Conservation (phyloP, 1,139 yeast species). For the Hyphopichia wangnamkhiaoensis region DNA sequence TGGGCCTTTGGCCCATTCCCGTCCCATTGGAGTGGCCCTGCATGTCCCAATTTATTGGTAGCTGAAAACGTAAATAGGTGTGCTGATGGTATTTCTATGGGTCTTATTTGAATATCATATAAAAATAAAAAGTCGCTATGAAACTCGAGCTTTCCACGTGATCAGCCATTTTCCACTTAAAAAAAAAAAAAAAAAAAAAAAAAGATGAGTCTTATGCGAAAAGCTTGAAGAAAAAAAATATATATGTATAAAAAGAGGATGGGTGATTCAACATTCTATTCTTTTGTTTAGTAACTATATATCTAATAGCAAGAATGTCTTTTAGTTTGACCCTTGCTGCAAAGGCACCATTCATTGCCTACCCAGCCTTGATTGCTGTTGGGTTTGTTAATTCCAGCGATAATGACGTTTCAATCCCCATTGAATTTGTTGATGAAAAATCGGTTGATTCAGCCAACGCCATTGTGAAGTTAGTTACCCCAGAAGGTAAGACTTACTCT, state of each 20-base stretch:
- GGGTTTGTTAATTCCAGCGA: constrained; percentile 62
- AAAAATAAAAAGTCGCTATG: too few relatives aligned
- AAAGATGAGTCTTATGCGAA: background rate
- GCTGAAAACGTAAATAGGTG: too few relatives aligned
- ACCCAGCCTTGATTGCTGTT: constrained; percentile 78
- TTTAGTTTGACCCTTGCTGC: constrained; percentile 66
- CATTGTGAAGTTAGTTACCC: constrained; percentile 45
- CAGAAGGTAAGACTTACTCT: constrained; percentile 45
- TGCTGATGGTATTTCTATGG: too few relatives aligned
- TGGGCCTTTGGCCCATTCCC: constrained; percentile 41
- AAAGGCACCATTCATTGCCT: constrained; percentile 81
- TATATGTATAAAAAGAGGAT: too few relatives aligned
- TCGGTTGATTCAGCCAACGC: constrained; percentile 40
- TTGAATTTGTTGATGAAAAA: constrained; percentile 70
- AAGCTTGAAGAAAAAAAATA: background rate
- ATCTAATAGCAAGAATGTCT: background rate
- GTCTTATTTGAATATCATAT: too few relatives aligned
- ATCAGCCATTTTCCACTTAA: background rate
- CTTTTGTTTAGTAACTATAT: background rate
- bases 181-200: too few relatives aligned
- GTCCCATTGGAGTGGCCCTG: background rate
- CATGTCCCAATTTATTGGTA: background rate
- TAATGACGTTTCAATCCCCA: constrained; percentile 49
- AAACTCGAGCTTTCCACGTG: too few relatives aligned
- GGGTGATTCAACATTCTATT: too few relatives aligned